A percentile compares a stretch with the other conserved stretches of the same genome.
These are phyloP conservation scores for Shiraia bambusicola DNA, from an alignment of 2,329 filamentous ascomycete species.

Conservation along the genomic window DNA sequence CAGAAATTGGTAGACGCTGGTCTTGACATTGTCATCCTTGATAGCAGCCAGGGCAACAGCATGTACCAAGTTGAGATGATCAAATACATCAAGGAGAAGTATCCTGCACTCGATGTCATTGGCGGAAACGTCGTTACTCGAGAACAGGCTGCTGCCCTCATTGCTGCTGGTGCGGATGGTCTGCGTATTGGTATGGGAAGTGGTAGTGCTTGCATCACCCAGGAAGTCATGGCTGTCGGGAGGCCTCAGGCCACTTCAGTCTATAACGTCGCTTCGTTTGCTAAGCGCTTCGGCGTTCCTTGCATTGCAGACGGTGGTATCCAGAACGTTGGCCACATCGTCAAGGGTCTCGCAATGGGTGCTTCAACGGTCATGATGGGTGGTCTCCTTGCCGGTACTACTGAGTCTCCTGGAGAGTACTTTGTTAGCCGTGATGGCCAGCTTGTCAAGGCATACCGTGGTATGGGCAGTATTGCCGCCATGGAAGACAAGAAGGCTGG, in stretches of 20 bases:
- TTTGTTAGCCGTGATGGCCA: conserved; percentile 96
- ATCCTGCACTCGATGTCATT: conserved; percentile 87
- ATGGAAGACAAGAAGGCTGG: conserved; percentile 99
- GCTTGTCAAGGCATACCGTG: conserved; percentile 98
- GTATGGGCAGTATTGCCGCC: conserved; percentile 97
- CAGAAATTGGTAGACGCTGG: conserved; percentile 89
- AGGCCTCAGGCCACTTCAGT: conserved; percentile 93
- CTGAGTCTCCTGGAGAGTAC: conserved; percentile 94
- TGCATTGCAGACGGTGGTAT: conserved; percentile 98
- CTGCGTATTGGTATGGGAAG: conserved; percentile 98
- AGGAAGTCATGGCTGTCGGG: conserved; percentile 99
- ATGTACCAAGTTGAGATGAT: conserved; percentile 99
- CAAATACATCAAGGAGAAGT: conserved; percentile 88
- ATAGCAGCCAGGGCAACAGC: conserved; percentile 96
- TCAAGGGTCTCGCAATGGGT: conserved; percentile 94
- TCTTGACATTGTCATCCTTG: conserved; percentile 90
- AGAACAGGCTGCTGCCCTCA: conserved; percentile 89
- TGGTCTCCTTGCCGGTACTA: conserved; percentile 92
- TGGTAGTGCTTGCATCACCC: conserved; percentile 96
- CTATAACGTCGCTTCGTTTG: conserved; percentile 85
- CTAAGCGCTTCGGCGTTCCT: conserved; percentile 89
- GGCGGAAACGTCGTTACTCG: conserved; percentile 98
- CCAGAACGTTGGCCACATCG: conserved; percentile 98
- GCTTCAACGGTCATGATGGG: conserved; percentile 99
- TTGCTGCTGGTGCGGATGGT: conserved; percentile 92